A percentile compares a stretch with the other conserved stretches of the same genome.
Evolutionary conservation across 108 stramenopile genomes (phyloP).

Genomic region (Stephanodiscus triporus): DNA sequence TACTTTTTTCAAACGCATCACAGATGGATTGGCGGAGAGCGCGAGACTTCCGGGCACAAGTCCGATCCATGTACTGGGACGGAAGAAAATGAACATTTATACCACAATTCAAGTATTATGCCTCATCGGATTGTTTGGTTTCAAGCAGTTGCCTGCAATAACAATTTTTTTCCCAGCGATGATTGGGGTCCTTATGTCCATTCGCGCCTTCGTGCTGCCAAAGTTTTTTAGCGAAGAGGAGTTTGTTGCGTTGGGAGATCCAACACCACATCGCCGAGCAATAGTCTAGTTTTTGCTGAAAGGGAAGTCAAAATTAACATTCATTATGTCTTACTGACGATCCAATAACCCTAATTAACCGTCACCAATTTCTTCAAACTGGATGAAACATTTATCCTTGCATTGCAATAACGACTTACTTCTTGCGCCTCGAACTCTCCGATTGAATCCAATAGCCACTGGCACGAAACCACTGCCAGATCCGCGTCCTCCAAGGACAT

Average conservation of each 20-base stretch:
- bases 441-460: constrained; percentile 57
- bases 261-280: constrained; percentile 41
- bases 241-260: constrained; percentile 75
- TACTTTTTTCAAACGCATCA: constrained; percentile 72
- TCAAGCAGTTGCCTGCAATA: constrained; percentile 89
- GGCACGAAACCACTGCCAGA: constrained; percentile 31
- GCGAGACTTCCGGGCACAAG: constrained; percentile 62
- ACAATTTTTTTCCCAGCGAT: constrained; percentile 96
- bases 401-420: background rate
- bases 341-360: no score
- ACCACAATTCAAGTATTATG: constrained; percentile 71
- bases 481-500: background rate
- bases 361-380: no score
- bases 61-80: constrained; percentile 74
- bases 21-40: constrained; percentile 71
- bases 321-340: no score
- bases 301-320: no score
- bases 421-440: constrained; percentile 38
- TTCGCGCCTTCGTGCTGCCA: constrained; percentile 79
- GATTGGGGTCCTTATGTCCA: constrained; percentile 89
- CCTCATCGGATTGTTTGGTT: constrained; percentile 83
- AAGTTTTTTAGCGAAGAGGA: constrained; percentile 82
- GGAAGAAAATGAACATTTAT: constrained; percentile 75
- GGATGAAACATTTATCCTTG: no score
- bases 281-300: background rate